These are phyloP conservation scores for Rosa chinensis DNA, from an alignment of 306 rosid genomes.

Conservation along the genomic window DNA sequence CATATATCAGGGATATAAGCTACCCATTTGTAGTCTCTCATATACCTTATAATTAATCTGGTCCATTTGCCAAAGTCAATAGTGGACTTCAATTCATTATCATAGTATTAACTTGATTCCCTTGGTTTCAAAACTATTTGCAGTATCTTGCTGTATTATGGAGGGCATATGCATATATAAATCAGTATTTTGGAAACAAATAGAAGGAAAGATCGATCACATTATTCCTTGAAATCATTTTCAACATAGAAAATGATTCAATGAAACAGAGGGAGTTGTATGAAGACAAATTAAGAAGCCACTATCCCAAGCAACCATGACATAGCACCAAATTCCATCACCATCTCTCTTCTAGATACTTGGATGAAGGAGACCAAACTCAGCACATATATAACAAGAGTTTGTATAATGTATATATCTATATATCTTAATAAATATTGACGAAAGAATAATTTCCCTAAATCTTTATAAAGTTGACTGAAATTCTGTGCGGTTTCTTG, in stretches of 20 bases:
- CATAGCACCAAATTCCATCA: constrained; percentile 43
- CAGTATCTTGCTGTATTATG: constrained; percentile 12
- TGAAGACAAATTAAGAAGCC: constrained; percentile 25
- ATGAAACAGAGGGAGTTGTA: background rate
- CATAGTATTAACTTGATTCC: background rate
- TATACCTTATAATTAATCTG: background rate
- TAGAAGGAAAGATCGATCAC: background rate
- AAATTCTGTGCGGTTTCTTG: background rate
- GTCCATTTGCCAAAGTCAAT: background rate
- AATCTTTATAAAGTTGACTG: background rate
- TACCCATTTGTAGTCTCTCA: background rate
- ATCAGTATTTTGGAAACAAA: background rate
- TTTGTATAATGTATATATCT: background rate
- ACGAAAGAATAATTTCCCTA: background rate
- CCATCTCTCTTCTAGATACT: constrained; percentile 25
- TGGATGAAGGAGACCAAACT: background rate
- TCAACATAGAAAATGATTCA: constrained; percentile 10
- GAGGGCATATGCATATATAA: background rate
- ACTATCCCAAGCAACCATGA: constrained; percentile 43
- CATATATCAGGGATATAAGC: background rate
- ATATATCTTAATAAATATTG: background rate
- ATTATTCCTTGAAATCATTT: background rate
- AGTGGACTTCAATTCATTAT: background rate
- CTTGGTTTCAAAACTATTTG: background rate
- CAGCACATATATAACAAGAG: background rate